Evolutionary conservation across 305 asterid genomes (phyloP).

Genomic region (Nicotiana rustica): DNA sequence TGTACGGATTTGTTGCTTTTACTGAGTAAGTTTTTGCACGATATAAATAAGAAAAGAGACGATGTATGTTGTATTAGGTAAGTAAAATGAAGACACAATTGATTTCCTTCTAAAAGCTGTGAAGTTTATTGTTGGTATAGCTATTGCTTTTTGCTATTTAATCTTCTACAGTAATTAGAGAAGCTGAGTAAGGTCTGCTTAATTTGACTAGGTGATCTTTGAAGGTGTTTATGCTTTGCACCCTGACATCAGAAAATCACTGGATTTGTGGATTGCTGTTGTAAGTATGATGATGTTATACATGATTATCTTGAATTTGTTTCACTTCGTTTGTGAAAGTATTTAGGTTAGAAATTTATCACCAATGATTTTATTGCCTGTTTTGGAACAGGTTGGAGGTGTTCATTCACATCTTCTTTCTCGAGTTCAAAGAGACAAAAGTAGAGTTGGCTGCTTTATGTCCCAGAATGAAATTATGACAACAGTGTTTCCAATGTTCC

Average conservation of each 20-base stretch:
- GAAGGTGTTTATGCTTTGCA: conserved; percentile 99
- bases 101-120: neutral
- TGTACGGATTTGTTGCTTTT: conserved; percentile 33
- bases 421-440: conserved; percentile 98
- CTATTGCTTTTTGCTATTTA: conserved; percentile 26
- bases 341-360: conserved; percentile 28
- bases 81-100: neutral
- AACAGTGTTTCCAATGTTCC: conserved; percentile 98
- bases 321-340: neutral
- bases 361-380: conserved; percentile 42
- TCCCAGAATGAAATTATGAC: conserved; percentile 95
- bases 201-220: conserved; percentile 75
- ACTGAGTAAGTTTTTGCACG: neutral
- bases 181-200: conserved; percentile 35
- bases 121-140: conserved; percentile 30
- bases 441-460: conserved; percentile 86
- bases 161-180: conserved; percentile 20
- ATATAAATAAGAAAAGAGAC: conserved; percentile 23
- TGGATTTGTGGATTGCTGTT: conserved; percentile 99
- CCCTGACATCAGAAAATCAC: conserved; percentile 86
- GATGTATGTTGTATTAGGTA: neutral
- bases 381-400: conserved; percentile 88
- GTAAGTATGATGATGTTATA: conserved; percentile 60
- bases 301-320: conserved; percentile 25
- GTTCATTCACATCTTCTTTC: conserved; percentile 99